These are phyloP conservation scores for Gastrodia elata DNA, from an alignment of 106 monocot species.

Conservation along the genomic window DNA sequence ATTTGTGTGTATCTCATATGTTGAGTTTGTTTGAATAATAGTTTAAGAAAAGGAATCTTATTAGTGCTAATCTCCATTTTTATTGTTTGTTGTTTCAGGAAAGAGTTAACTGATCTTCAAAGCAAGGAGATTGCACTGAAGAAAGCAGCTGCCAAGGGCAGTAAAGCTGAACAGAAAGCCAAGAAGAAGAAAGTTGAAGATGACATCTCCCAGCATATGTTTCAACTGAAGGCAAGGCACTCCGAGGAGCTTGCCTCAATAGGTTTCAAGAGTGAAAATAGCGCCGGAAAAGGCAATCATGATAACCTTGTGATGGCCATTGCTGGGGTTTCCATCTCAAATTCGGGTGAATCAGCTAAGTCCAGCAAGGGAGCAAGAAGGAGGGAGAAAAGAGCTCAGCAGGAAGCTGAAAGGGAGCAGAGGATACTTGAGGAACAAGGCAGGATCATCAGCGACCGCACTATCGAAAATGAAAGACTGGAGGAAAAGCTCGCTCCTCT, in stretches of 20 bases:
- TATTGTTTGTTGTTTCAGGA: constrained; percentile 20
- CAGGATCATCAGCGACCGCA: constrained; percentile 43
- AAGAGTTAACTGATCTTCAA: constrained; percentile 47
- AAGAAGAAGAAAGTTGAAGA: constrained; percentile 84
- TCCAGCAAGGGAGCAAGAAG: constrained; percentile 42
- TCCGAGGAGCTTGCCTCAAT: constrained; percentile 43
- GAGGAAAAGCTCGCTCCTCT: constrained; percentile 57
- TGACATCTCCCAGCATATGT: constrained; percentile 38
- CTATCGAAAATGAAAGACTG: constrained; percentile 44
- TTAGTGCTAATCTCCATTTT: too few species aligned
- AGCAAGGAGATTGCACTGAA: constrained; percentile 54
- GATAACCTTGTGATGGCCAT: constrained; percentile 48
- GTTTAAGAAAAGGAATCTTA: too few species aligned
- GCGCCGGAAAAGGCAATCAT: constrained; percentile 18
- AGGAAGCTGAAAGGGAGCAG: constrained; percentile 71
- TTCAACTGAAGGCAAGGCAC: constrained; percentile 48
- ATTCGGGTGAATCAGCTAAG: constrained; percentile 16
- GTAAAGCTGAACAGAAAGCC: constrained; percentile 81
- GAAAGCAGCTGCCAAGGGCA: constrained; percentile 74
- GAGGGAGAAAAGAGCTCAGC: constrained; percentile 49
- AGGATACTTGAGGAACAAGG: constrained; percentile 66
- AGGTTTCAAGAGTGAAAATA: constrained; percentile 20
- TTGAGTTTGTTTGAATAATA: too few species aligned
- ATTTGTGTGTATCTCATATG: too few species aligned
- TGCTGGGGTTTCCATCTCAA: constrained; percentile 36